Conservation (phyloP, 768 basidiomycete species). For the Serendipita sp. region DNA sequence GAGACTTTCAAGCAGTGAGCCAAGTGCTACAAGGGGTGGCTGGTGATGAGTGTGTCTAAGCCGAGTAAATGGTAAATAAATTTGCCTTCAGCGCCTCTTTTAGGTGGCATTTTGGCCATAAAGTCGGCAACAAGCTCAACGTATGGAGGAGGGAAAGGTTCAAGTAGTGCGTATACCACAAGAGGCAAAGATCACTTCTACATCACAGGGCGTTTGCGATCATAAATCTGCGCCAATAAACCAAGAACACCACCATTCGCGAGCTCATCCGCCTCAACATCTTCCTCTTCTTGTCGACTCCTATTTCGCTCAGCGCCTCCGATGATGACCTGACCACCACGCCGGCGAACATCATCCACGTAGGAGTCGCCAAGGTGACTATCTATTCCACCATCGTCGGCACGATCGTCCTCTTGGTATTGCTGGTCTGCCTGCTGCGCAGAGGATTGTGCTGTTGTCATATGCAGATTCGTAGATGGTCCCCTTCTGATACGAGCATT, state of each 20-base stretch:
- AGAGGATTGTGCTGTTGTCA: neutral
- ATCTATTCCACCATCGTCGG: slow-evolving; percentile 38
- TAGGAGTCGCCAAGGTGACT: slow-evolving; percentile 59
- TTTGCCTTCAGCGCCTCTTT: too few species aligned
- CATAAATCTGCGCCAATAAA: slow-evolving; percentile 73
- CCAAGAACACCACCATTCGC: slow-evolving; percentile 77
- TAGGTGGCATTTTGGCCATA: too few species aligned
- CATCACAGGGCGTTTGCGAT: slow-evolving; percentile 15
- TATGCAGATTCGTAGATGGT: neutral
- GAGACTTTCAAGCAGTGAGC: neutral
- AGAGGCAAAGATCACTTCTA: neutral
- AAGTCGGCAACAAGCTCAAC: too few species aligned
- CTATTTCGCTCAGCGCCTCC: slow-evolving; percentile 18
- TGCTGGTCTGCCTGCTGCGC: neutral
- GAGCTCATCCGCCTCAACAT: slow-evolving; percentile 45
- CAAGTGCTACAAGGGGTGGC: neutral
- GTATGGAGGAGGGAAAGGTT: too few species aligned
- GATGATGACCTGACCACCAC: slow-evolving; percentile 23
- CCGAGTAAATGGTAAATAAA: too few species aligned
- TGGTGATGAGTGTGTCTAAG: too few species aligned
- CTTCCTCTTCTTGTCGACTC: slow-evolving; percentile 27
- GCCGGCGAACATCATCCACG: slow-evolving; percentile 40
- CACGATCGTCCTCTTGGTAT: slow-evolving; percentile 26
- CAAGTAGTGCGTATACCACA: too few species aligned
- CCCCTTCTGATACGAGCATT: slow-evolving; percentile 10